phyloP scores from a whole-genome alignment of 495 filamentous ascomycete species.

The Penicillium samsonianum region DNA sequence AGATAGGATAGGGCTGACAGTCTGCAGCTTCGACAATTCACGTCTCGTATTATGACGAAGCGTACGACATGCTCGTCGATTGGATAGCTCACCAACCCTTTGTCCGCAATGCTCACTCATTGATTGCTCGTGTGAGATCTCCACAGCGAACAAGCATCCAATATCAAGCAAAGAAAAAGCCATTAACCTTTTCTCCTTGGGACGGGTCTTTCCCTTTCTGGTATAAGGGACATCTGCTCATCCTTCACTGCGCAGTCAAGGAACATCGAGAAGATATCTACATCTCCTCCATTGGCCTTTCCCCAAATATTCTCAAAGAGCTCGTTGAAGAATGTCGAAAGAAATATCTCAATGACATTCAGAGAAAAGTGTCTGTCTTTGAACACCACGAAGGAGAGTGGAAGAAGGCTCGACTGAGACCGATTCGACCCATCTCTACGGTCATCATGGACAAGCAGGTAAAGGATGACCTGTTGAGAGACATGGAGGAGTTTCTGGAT shows the following conservation, averaged over 20 bases:
- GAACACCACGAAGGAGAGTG: constrained; percentile 15
- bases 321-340: constrained; percentile 23
- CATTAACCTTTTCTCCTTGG: constrained; percentile 31
- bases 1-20: constrained; percentile 22
- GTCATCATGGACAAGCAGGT: constrained; percentile 71
- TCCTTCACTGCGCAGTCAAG: constrained; percentile 24
- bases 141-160: constrained; percentile 14
- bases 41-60: constrained; percentile 30
- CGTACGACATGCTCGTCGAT: constrained; percentile 31
- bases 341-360: constrained; percentile 21
- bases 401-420: constrained; percentile 38
- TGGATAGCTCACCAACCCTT: constrained; percentile 29
- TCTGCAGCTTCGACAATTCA: constrained; percentile 30
- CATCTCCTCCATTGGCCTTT: constrained; percentile 25
- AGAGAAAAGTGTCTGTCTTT: constrained; percentile 20
- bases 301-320: constrained; percentile 23
- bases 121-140: constrained; percentile 25
- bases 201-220: constrained; percentile 30
- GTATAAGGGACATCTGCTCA: constrained; percentile 30
- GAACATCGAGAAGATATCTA: constrained; percentile 22
- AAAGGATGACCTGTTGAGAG: constrained; percentile 64
- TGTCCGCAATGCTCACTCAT: constrained; percentile 22
- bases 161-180: constrained; percentile 27
- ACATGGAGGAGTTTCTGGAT: constrained; percentile 80
- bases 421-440: constrained; percentile 69